These are phyloP conservation scores for Tillandsia leiboldiana DNA, from an alignment of 176 grass and related monocot genomes.

Conservation along the genomic window DNA sequence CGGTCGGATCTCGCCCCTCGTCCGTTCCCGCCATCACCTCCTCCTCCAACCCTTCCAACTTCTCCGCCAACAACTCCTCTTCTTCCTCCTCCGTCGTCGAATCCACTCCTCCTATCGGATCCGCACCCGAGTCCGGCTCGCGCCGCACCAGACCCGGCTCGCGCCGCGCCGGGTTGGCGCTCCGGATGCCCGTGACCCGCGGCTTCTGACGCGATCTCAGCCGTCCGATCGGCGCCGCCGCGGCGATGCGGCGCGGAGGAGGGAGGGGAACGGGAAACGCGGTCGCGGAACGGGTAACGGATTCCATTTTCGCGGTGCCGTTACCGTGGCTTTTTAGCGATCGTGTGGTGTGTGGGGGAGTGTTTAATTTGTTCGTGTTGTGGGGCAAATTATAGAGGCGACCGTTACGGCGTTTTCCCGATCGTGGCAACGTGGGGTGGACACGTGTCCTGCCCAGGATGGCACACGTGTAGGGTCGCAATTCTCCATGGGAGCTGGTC, in stretches of 20 bases:
- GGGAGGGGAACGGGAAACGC: conserved; percentile 4
- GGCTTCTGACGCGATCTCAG: conserved; percentile 10
- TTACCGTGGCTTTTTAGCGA: neutral
- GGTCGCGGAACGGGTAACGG: neutral
- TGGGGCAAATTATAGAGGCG: neutral
- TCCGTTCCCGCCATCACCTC: conserved; percentile 39
- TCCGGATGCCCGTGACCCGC: neutral
- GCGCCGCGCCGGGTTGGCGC: neutral
- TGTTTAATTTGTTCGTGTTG: too few species aligned
- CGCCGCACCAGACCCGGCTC: neutral
- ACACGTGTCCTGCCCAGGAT: neutral
- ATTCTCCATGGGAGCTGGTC: neutral
- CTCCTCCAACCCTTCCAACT: conserved; percentile 36
- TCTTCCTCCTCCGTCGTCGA: neutral
- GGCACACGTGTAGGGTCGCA: conserved; percentile 2
- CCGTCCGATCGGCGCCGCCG: conserved; percentile 1
- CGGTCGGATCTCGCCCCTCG: conserved; percentile 44
- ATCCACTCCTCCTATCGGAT: neutral
- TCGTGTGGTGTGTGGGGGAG: too few species aligned
- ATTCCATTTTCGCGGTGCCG: conserved; percentile 6
- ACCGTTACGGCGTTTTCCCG: neutral
- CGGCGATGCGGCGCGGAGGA: neutral
- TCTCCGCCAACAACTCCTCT: neutral
- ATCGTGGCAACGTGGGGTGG: neutral
- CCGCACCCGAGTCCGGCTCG: conserved; percentile 7